A percentile compares a stretch with the other conserved stretches of the same genome.
Evolutionary conservation across 2,329 filamentous ascomycete genomes (phyloP).

Genomic region (Colletotrichum eremochloae): DNA sequence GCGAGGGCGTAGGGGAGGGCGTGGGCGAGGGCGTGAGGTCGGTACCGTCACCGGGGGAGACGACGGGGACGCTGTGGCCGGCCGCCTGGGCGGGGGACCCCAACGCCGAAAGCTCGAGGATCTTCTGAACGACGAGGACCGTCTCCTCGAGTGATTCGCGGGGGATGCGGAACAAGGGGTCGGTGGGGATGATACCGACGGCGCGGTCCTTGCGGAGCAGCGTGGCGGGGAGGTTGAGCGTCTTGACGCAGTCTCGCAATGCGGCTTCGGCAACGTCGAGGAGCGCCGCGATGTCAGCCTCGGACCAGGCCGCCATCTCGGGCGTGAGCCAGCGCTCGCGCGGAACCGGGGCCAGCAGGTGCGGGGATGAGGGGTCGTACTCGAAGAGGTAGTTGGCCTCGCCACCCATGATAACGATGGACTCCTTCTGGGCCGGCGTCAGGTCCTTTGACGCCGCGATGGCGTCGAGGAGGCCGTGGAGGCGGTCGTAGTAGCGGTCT

Average conservation of each 20-base stretch:
- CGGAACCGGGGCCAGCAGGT: constrained; percentile 77
- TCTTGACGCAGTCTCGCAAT: constrained; percentile 83
- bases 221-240: constrained; percentile 82
- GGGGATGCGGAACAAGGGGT: constrained; percentile 75
- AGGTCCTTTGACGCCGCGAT: constrained; percentile 73
- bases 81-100: constrained; percentile 50
- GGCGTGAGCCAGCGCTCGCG: constrained; percentile 79
- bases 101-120: constrained; percentile 81
- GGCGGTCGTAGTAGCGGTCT: constrained; percentile 85
- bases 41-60: background rate
- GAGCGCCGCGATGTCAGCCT: constrained; percentile 82
- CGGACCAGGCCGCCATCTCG: constrained; percentile 83
- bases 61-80: constrained; percentile 1
- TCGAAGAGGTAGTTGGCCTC: constrained; percentile 96
- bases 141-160: constrained; percentile 96
- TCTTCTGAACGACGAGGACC: constrained; percentile 93
- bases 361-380: constrained; percentile 74
- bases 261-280: constrained; percentile 91
- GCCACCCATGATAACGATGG: constrained; percentile 92
- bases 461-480: constrained; percentile 88
- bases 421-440: constrained; percentile 76
- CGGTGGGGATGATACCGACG: constrained; percentile 80
- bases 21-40: no score
- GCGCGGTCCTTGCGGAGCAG: constrained; percentile 91
- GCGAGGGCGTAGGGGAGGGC: constrained; percentile 19